These are phyloP conservation scores for Tolypocladium amazonense DNA, from an alignment of 2,329 filamentous ascomycete species.

Conservation along the genomic window DNA sequence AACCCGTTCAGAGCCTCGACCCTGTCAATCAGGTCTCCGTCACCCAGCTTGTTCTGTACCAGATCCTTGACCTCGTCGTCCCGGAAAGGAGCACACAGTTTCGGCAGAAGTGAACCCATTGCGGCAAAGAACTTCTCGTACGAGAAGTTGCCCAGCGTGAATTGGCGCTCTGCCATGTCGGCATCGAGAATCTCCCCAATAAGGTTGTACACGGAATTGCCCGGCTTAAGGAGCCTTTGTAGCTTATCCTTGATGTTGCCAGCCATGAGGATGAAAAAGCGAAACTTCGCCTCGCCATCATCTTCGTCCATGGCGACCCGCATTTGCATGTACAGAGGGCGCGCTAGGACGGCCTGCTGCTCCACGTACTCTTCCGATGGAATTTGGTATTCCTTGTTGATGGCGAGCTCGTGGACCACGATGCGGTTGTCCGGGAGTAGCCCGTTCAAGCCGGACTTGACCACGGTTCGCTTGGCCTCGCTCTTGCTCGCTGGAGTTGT, in stretches of 20 bases:
- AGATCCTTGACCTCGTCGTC: conserved; percentile 65
- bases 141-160: conserved; percentile 62
- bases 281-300: conserved; percentile 52
- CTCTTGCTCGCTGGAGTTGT: conserved; percentile 33
- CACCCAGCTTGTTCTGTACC: conserved; percentile 47
- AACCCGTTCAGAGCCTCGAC: conserved; percentile 65
- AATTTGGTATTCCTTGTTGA: conserved; percentile 69
- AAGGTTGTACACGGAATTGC: conserved; percentile 62
- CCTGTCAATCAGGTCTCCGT: conserved; percentile 61
- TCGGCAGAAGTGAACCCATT: conserved; percentile 64
- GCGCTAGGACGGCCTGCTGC: conserved; percentile 39
- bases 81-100: conserved; percentile 71
- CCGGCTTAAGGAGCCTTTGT: conserved; percentile 57
- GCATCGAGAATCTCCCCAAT: conserved; percentile 68
- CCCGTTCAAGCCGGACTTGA: conserved; percentile 33
- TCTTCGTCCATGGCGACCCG: conserved; percentile 56
- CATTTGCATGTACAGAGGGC: conserved; percentile 45
- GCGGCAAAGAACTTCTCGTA: conserved; percentile 72
- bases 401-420: conserved; percentile 68
- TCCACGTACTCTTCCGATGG: conserved; percentile 49
- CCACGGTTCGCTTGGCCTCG: conserved; percentile 23
- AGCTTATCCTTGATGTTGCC: conserved; percentile 62
- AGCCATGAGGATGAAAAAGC: conserved; percentile 60
- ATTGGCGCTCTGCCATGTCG: conserved; percentile 59
- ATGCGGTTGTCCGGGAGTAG: conserved; percentile 63